Evolutionary conservation across 352 stramenopile species (phyloP).

Genomic region (Globisporangium apiculatum): DNA sequence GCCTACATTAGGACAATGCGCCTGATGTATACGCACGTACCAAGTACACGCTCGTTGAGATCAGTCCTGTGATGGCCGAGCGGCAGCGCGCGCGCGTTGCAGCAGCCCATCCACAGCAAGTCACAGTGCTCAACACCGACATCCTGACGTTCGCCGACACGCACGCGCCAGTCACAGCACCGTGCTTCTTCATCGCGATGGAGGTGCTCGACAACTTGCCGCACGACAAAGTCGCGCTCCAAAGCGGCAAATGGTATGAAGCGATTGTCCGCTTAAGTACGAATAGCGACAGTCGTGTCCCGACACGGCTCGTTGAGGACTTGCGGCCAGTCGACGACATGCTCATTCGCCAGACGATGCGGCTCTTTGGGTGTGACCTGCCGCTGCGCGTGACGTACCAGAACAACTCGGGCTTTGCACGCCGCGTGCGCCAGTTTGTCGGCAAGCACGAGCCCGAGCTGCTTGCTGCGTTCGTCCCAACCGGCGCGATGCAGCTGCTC

Average conservation of each 20-base stretch:
- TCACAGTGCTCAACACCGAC: conserved; percentile 72
- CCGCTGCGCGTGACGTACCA: conserved; percentile 59
- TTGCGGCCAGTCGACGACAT: conserved; percentile 50
- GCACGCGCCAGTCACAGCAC: conserved; percentile 36
- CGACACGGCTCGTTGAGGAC: conserved; percentile 32
- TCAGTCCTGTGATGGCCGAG: conserved; percentile 82
- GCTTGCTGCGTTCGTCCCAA: conserved; percentile 82
- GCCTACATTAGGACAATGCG: conserved; percentile 24
- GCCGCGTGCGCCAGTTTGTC: conserved; percentile 40
- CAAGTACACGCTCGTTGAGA: conserved; percentile 88
- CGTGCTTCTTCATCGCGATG: conserved; percentile 81
- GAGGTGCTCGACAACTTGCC: conserved; percentile 90
- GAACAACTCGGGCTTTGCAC: conserved; percentile 43
- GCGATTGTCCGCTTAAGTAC: conserved; percentile 40
- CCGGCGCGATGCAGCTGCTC: conserved; percentile 80
- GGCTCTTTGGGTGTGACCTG: conserved; percentile 66
- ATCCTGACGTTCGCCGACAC: conserved; percentile 67
- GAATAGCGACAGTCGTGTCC: neutral
- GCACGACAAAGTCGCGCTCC: conserved; percentile 84
- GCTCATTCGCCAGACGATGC: conserved; percentile 67
- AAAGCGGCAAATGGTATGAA: conserved; percentile 75
- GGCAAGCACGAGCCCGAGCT: conserved; percentile 43
- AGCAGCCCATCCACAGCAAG: conserved; percentile 48
- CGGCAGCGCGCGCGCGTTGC: conserved; percentile 61
- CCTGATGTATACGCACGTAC: conserved; percentile 74